These are phyloP conservation scores for Cercospora zeae-maydis DNA, from an alignment of 2,329 filamentous ascomycete genomes.

Conservation along the genomic window DNA sequence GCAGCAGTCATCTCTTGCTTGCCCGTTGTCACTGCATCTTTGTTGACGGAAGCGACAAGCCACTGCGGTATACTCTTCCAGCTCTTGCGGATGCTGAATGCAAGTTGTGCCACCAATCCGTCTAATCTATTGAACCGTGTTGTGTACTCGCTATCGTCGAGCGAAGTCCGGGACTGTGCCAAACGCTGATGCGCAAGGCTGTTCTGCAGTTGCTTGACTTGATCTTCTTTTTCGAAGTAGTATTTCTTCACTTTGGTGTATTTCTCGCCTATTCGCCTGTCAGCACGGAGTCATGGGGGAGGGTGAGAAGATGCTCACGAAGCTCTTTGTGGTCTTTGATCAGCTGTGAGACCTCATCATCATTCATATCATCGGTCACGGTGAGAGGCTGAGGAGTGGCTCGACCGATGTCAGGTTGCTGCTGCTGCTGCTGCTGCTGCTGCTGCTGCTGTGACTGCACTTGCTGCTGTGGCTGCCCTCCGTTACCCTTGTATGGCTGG, in stretches of 20 bases:
- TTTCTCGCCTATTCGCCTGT: conserved; percentile 67
- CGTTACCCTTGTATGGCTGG: conserved; percentile 39
- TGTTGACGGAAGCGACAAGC: conserved; percentile 75
- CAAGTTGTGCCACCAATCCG: conserved; percentile 87
- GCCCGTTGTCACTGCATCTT: conserved; percentile 78
- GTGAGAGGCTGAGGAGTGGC: conserved; percentile 44
- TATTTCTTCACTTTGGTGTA: conserved; percentile 98
- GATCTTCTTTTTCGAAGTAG: conserved; percentile 87
- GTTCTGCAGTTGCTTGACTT: conserved; percentile 93
- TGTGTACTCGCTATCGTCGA: conserved; percentile 92
- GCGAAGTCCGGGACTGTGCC: conserved; percentile 86
- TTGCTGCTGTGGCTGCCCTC: conserved; percentile 29
- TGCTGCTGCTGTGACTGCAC: conserved; percentile 7
- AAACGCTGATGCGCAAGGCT: conserved; percentile 95
- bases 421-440: conserved; percentile 27
- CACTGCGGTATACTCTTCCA: conserved; percentile 80
- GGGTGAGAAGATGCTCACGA: conserved; percentile 38
- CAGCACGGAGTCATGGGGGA: conserved; percentile 12
- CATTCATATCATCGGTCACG: conserved; percentile 43
- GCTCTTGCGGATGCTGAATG: conserved; percentile 94
- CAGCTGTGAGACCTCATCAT: conserved; percentile 47
- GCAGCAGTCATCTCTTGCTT: conserved; percentile 98
- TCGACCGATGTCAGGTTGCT: conserved; percentile 28
- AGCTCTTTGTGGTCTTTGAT: conserved; percentile 51
- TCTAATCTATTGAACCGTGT: conserved; percentile 87